Conservation (phyloP, 495 filamentous ascomycete species). For the Talaromyces thailandensis region DNA sequence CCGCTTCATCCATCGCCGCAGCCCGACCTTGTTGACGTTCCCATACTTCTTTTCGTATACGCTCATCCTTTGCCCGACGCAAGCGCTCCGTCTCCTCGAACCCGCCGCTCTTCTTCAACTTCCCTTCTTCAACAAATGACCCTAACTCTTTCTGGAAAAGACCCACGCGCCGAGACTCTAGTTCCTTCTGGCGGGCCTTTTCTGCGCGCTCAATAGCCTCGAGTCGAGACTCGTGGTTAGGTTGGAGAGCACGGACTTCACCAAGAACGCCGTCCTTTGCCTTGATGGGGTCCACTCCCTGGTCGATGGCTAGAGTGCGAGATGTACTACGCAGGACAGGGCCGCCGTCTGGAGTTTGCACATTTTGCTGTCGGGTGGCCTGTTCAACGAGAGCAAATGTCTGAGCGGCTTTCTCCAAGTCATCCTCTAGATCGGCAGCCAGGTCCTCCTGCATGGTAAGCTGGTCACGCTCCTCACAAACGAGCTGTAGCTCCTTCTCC, state of each 20-base stretch:
- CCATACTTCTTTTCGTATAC: slow-evolving; percentile 77
- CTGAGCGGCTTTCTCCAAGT: slow-evolving; percentile 85
- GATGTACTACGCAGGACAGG: slow-evolving; percentile 41
- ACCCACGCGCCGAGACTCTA: slow-evolving; percentile 66
- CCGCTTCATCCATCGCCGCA: slow-evolving; percentile 30
- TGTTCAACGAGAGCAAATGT: slow-evolving; percentile 94
- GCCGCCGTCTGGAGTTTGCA: slow-evolving; percentile 43
- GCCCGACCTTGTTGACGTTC: slow-evolving; percentile 51
- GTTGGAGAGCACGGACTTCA: slow-evolving; percentile 88
- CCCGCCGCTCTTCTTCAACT: slow-evolving; percentile 89
- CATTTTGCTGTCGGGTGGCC: slow-evolving; percentile 90
- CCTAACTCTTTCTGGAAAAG: slow-evolving; percentile 85
- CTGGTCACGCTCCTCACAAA: slow-evolving; percentile 90
- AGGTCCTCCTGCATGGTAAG: slow-evolving; percentile 92
- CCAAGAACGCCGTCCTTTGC: slow-evolving; percentile 88
- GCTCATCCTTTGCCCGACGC: slow-evolving; percentile 77
- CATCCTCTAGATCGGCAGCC: slow-evolving; percentile 82
- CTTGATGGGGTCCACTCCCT: slow-evolving; percentile 59
- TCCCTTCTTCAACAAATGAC: slow-evolving; percentile 81
- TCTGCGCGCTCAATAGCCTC: slow-evolving; percentile 96
- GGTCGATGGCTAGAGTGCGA: slow-evolving; percentile 56
- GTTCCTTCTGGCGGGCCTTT: slow-evolving; percentile 75
- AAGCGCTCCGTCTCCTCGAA: slow-evolving; percentile 88
- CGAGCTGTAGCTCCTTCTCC: slow-evolving; percentile 90
- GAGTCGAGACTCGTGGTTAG: slow-evolving; percentile 85